Conservation (phyloP, 169 alveolate species). For the Eimeria praecox region DNA sequence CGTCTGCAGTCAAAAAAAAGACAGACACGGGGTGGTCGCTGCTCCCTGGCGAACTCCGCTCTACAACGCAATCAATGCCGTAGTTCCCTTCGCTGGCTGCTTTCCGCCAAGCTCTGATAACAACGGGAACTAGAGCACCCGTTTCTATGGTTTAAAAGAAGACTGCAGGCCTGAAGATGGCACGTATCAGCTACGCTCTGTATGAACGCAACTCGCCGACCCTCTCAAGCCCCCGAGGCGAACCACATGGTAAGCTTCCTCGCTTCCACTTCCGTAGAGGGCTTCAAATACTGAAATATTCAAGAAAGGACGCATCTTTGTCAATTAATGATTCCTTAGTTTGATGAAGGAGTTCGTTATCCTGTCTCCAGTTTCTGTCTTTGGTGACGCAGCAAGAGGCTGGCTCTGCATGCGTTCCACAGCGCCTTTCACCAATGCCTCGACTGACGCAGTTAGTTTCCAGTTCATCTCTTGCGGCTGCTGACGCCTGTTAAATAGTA, state of each 20-base stretch:
- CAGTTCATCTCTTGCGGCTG: background rate
- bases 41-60: slow-evolving; percentile 22
- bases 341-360: background rate
- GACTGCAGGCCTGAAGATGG: background rate
- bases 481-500: background rate
- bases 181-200: background rate
- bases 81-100: slow-evolving; percentile 8
- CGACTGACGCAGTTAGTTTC: background rate
- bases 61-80: background rate
- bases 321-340: background rate
- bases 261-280: slow-evolving; percentile 12
- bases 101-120: slow-evolving; percentile 28
- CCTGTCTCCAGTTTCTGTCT: background rate
- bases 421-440: background rate
- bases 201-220: slow-evolving; percentile 37
- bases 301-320: slow-evolving; percentile 20
- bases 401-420: slow-evolving; percentile 46
- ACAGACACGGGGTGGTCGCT: background rate
- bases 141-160: slow-evolving; percentile 1
- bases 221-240: slow-evolving; percentile 69
- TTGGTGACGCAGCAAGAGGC: slow-evolving; percentile 13
- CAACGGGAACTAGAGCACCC: slow-evolving; percentile 3
- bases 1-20: background rate
- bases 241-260: slow-evolving; percentile 3
- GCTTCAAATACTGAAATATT: slow-evolving; percentile 4